Percentiles rank a stretch among this genome's conserved stretches.
Evolutionary conservation across 768 basidiomycete genomes (phyloP).

Genomic region (Agrocybe chaxingu): DNA sequence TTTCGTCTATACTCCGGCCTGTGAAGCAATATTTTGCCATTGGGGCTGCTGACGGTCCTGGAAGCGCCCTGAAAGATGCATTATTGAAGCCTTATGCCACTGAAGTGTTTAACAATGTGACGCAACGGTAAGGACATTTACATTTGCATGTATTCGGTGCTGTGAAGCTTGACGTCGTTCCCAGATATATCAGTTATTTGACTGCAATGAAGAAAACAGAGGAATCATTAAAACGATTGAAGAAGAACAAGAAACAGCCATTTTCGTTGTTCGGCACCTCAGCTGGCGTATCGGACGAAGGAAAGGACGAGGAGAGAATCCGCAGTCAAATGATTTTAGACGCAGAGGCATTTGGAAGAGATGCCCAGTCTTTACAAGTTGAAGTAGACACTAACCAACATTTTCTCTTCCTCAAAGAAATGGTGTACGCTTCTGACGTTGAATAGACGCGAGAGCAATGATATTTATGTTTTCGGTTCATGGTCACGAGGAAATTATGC

Average conservation of each 20-base stretch:
- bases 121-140: slow-evolving; percentile 48
- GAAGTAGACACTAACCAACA: slow-evolving; percentile 48
- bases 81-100: slow-evolving; percentile 48
- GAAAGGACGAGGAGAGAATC: slow-evolving; percentile 86
- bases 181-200: slow-evolving; percentile 78
- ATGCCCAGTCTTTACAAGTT: slow-evolving; percentile 69
- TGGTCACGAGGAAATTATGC: background rate
- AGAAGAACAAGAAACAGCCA: slow-evolving; percentile 76
- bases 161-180: background rate
- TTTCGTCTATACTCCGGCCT: slow-evolving; percentile 77
- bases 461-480: background rate
- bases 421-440: slow-evolving; percentile 50
- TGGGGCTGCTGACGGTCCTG: slow-evolving; percentile 55
- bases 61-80: slow-evolving; percentile 52
- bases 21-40: slow-evolving; percentile 71
- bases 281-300: slow-evolving; percentile 55
- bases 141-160: background rate
- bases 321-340: slow-evolving; percentile 81
- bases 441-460: slow-evolving; percentile 14
- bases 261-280: slow-evolving; percentile 77
- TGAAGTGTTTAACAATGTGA: slow-evolving; percentile 70
- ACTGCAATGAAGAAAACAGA: slow-evolving; percentile 89
- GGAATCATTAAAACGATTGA: slow-evolving; percentile 80
- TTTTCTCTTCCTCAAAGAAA: slow-evolving; percentile 54
- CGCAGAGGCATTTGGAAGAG: slow-evolving; percentile 78